These are phyloP conservation scores for Thuidium tamariscinum DNA, from an alignment of 225 moss, liverwort and hornwort species.

Conservation along the genomic window DNA sequence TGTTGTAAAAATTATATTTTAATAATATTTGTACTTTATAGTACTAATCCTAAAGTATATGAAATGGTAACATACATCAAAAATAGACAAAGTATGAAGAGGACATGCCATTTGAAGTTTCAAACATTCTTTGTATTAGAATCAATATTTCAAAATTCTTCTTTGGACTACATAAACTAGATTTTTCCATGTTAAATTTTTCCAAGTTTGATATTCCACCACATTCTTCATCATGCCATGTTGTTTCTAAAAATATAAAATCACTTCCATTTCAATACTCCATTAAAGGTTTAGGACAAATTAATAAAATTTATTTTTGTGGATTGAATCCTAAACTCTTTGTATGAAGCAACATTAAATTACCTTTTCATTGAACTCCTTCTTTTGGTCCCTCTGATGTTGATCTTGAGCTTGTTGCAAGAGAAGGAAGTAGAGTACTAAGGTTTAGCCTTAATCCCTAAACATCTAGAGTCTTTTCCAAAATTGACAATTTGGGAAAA, in stretches of 20 bases:
- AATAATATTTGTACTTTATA: not conserved
- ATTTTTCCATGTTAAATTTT: not conserved
- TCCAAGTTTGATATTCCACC: not conserved
- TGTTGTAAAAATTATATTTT: not conserved
- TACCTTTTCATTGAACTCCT: accelerated
- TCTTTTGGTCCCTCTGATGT: accelerated
- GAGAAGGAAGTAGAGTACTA: not conserved
- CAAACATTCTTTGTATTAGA: not conserved
- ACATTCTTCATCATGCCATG: accelerated
- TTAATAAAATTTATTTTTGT: not conserved
- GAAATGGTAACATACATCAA: not conserved
- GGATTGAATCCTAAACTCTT: accelerated
- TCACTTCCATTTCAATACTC: accelerated
- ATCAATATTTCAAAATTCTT: not conserved
- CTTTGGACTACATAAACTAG: accelerated
- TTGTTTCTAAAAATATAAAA: not conserved
- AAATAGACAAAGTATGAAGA: not conserved
- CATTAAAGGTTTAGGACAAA: not conserved
- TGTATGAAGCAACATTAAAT: not conserved
- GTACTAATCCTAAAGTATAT: not conserved
- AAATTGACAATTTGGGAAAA: too few species aligned
- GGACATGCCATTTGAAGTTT: not conserved
- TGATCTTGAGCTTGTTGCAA: accelerated
- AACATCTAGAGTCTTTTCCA: too few species aligned
- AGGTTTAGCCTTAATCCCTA: not conserved